phyloP scores from a whole-genome alignment of 805 yeast genomes.

The Zygosaccharomyces siamensis region DNA sequence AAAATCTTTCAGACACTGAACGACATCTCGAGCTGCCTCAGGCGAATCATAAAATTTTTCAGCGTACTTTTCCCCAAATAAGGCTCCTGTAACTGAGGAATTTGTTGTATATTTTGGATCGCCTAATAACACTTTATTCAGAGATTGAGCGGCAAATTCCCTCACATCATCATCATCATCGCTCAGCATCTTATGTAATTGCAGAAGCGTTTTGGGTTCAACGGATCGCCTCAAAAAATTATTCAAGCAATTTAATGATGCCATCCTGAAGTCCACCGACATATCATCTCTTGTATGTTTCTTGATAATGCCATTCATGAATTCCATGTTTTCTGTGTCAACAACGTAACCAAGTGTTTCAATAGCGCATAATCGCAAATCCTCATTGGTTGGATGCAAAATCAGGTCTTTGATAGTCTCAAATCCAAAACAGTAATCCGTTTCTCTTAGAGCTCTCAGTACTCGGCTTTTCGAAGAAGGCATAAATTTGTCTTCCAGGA shows the following conservation, averaged over 20 bases:
- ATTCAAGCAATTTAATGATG: slow-evolving; percentile 24
- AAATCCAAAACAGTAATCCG: slow-evolving; percentile 19
- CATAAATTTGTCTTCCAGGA: slow-evolving; percentile 35
- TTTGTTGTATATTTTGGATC: slow-evolving; percentile 14
- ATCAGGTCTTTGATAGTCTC: slow-evolving; percentile 23
- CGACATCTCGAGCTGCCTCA: neutral
- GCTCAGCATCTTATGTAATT: slow-evolving; percentile 38
- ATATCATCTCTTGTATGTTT: slow-evolving; percentile 20
- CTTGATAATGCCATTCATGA: slow-evolving; percentile 10
- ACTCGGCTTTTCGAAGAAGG: slow-evolving; percentile 43
- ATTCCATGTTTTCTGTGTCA: slow-evolving; percentile 14
- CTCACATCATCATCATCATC: slow-evolving; percentile 71
- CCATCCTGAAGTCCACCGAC: slow-evolving; percentile 23
- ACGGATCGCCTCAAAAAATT: slow-evolving; percentile 9
- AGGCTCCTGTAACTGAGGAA: slow-evolving; percentile 34
- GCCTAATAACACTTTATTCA: slow-evolving; percentile 34
- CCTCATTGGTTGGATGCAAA: slow-evolving; percentile 39
- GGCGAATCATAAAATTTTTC: slow-evolving; percentile 1
- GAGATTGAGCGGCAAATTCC: slow-evolving; percentile 40
- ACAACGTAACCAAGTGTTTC: slow-evolving; percentile 49
- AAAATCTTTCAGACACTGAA: slow-evolving; percentile 13
- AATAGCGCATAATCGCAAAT: slow-evolving; percentile 44
- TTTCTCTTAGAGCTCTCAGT: slow-evolving; percentile 33
- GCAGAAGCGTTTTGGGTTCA: slow-evolving; percentile 17
- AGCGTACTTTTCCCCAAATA: slow-evolving; percentile 18